Evolutionary conservation across 164 flowering plant species (phyloP).

Genomic region (Akebia trifoliata): DNA sequence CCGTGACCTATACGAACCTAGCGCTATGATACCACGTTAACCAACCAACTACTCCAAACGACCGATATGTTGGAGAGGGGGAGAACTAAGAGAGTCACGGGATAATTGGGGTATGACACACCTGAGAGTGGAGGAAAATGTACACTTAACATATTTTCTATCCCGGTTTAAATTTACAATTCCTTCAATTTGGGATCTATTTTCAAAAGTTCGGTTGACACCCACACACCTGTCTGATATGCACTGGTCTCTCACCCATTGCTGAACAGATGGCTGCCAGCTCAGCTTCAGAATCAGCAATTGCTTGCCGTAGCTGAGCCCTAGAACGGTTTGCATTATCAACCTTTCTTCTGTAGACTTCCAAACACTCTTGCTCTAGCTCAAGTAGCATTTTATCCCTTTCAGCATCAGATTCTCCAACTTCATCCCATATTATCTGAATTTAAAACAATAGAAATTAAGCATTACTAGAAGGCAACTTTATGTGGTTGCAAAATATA

Average conservation of each 20-base stretch:
- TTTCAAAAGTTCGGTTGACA: not conserved
- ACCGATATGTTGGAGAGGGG: too few species aligned
- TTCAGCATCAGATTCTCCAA: slow-evolving; percentile 59
- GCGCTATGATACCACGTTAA: too few species aligned
- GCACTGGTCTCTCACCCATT: slow-evolving; percentile 52
- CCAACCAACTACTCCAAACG: too few species aligned
- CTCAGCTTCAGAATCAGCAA: slow-evolving; percentile 62
- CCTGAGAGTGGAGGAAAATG: too few species aligned
- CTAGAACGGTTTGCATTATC: slow-evolving; percentile 50
- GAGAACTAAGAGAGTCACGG: too few species aligned
- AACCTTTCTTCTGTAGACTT: slow-evolving; percentile 62
- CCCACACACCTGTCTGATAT: slow-evolving; percentile 48
- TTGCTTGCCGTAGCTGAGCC: slow-evolving; percentile 52
- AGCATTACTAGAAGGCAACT: not conserved
- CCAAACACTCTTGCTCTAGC: slow-evolving; percentile 71
- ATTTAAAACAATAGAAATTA: not conserved
- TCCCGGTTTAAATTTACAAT: too few species aligned
- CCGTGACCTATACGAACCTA: too few species aligned
- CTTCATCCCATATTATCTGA: slow-evolving; percentile 84
- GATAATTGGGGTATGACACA: too few species aligned
- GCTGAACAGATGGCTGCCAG: slow-evolving; percentile 57
- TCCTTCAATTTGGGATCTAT: too few species aligned
- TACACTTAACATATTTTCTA: too few species aligned
- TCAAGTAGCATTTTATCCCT: slow-evolving; percentile 59
- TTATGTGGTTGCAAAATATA: not conserved